Conservation (phyloP, 352 stramenopile species). For the Globisporangium megalacanthum region DNA sequence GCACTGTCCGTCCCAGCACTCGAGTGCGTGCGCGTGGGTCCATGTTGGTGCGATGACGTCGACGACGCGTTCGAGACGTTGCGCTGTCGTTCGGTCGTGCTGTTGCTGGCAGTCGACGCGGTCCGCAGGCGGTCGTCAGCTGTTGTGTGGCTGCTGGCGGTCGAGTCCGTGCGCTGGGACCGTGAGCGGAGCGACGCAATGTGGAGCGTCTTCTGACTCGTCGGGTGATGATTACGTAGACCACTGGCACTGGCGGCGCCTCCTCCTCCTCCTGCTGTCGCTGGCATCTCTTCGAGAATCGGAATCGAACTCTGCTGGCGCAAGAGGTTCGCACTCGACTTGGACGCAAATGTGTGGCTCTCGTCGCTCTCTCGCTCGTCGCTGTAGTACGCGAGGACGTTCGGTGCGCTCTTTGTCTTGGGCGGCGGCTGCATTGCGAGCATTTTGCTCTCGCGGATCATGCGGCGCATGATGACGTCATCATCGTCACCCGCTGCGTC, state of each 20-base stretch:
- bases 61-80: constrained; percentile 4
- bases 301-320: constrained; percentile 12
- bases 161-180: constrained; percentile 15
- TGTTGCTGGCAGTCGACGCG: too few species aligned
- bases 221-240: too few species aligned
- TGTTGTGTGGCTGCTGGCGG: not conserved
- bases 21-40: constrained; percentile 1
- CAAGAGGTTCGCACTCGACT: not conserved
- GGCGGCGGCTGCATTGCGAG: constrained; percentile 33
- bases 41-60: not conserved
- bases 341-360: not conserved
- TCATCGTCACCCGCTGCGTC: constrained; percentile 18
- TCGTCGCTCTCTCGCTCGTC: not conserved
- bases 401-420: constrained; percentile 9
- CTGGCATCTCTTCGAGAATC: constrained; percentile 8
- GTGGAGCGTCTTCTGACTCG: constrained; percentile 18
- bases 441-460: constrained; percentile 75
- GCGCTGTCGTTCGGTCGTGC: not conserved
- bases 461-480: constrained; percentile 21
- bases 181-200: constrained; percentile 20
- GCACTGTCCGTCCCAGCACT: not conserved
- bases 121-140: too few species aligned
- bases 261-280: not conserved
- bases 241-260: too few species aligned
- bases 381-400: constrained; percentile 8